Conservation (phyloP, 148 eudicot genomes). For the Camellia lanceoleosa region DNA sequence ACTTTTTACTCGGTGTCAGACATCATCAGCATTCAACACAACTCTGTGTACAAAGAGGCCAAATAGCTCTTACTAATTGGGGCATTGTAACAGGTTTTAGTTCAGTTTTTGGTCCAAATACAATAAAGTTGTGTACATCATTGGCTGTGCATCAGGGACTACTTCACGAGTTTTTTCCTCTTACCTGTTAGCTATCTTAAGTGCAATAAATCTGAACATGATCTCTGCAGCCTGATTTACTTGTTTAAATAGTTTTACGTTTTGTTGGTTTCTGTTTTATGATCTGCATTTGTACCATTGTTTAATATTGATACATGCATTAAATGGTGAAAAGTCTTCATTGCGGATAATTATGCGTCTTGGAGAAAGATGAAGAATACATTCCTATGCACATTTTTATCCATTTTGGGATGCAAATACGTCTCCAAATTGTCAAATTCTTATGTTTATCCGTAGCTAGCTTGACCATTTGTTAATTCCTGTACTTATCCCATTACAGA, state of each 20-base stretch:
- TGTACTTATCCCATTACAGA: conserved; percentile 21
- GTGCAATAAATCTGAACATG: background rate
- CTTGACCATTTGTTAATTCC: background rate
- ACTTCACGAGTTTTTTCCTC: background rate
- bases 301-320: background rate
- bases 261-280: background rate
- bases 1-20: background rate
- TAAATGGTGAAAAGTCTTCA: no score
- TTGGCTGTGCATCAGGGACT: background rate
- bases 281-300: background rate
- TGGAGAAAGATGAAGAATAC: no score
- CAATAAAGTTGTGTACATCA: background rate
- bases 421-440: background rate
- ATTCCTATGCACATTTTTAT: background rate
- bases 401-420: conserved; percentile 6
- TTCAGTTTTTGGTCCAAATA: background rate
- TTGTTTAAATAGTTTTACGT: background rate
- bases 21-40: background rate
- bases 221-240: background rate
- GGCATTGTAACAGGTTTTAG: background rate
- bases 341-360: no score
- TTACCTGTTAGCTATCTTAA: background rate
- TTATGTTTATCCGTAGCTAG: background rate
- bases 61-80: background rate
- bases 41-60: background rate